Evolutionary conservation across 345 rosid species (phyloP), one percentile per base, ranked within the genome.

Genomic region (Lumnitzera littorea): DNA sequence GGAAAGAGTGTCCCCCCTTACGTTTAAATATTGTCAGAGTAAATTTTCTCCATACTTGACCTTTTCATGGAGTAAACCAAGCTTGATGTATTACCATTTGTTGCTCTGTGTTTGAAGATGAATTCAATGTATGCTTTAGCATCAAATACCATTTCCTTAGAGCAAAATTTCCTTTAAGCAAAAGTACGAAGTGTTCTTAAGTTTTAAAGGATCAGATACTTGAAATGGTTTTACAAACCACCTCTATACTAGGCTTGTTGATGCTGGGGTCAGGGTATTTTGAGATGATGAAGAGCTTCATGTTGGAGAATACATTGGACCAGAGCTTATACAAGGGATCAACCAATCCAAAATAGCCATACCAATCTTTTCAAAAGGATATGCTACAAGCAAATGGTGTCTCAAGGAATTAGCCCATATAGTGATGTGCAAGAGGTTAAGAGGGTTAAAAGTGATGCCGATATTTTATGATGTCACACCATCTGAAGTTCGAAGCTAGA

Each of bases 331-430:
- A 2, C 27, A 25, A 51, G 67, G n/a, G 5, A 68, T 68, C 1
- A 23, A 56, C 31, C 58, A 50, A 3, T 68, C 72, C 11, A 62
- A 14, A 57, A 50, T 68, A 48, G 50, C 62, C 46, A 49, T 68
- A 17, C 50, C 65, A 8, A 29, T 68, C 54, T 62, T 67, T 24
- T 50, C 53, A 2, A 2, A 6, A 5, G 0, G 13, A 0, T 67
- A 55, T 49, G 71, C 71, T 50, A 48, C 57, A 5, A 54, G 51
- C 1, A 41, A 12, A 11, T 60, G 57, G 51, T 68, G 72, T 24
- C 13, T 62, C 15, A 57, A 47, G 5, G 72, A 68, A 48, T 25
- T 68, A 13, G 51, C 43, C 13, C 47, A 62, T 12, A 63, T 69
- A 14, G 6, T 46, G 58, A 58, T 46, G 55, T 63, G 62, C 57